Evolutionary conservation across 1,284 basidiomycete genomes (phyloP).

Genomic region (Cronartium quercuum): DNA sequence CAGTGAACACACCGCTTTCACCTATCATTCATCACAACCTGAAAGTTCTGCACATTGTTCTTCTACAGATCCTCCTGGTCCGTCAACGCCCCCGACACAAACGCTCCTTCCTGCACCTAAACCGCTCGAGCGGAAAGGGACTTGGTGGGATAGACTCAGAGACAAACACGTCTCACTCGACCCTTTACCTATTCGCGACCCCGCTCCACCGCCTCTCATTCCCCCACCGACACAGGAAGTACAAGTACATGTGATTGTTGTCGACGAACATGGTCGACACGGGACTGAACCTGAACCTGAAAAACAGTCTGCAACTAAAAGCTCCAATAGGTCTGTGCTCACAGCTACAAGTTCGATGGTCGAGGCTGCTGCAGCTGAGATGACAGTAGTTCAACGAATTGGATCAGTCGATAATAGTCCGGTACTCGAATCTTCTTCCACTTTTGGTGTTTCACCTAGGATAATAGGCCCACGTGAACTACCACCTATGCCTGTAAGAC

Average conservation of each 20-base stretch:
- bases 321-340: background rate
- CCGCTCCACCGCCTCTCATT: slow-evolving; percentile 18
- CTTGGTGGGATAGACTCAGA: slow-evolving; percentile 27
- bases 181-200: slow-evolving; percentile 23
- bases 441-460: no score
- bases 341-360: slow-evolving; percentile 35
- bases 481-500: background rate
- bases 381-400: slow-evolving; percentile 22
- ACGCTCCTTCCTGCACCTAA: slow-evolving; percentile 8
- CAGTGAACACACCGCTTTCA: background rate
- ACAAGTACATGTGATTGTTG: background rate
- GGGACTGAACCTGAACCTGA: background rate
- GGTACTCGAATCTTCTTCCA: background rate
- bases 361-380: slow-evolving; percentile 15
- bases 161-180: slow-evolving; percentile 22
- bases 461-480: background rate
- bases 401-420: slow-evolving; percentile 10
- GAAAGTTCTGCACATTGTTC: no score
- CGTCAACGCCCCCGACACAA: background rate
- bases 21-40: background rate
- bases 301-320: background rate
- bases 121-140: background rate
- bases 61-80: background rate
- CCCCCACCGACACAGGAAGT: background rate
- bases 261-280: slow-evolving; percentile 19